These are phyloP conservation scores for Globisporangium cylindrosporum DNA, from an alignment of 352 stramenopile species.

Conservation along the genomic window DNA sequence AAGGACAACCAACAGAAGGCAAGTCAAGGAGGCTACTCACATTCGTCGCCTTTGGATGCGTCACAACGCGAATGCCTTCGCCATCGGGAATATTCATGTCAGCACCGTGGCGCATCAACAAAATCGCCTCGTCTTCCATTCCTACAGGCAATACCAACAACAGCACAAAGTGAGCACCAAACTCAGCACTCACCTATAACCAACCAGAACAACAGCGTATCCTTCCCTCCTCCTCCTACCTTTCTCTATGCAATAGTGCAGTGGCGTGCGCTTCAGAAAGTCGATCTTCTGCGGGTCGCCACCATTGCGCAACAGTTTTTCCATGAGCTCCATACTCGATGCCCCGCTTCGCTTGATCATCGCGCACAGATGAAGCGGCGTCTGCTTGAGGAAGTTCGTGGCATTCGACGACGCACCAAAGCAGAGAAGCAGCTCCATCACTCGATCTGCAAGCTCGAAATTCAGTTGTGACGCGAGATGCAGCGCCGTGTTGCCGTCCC, in stretches of 20 bases:
- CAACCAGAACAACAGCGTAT: neutral
- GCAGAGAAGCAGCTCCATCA: slow-evolving; percentile 66
- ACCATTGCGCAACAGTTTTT: slow-evolving; percentile 58
- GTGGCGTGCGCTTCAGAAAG: slow-evolving; percentile 68
- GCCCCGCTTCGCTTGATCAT: slow-evolving; percentile 59
- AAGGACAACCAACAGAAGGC: neutral
- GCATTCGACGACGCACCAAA: slow-evolving; percentile 65
- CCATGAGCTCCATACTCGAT: slow-evolving; percentile 47
- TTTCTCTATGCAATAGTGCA: slow-evolving; percentile 80
- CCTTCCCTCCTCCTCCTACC: slow-evolving; percentile 30
- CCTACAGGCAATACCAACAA: slow-evolving; percentile 25
- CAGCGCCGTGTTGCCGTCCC: slow-evolving; percentile 68
- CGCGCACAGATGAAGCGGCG: slow-evolving; percentile 63
- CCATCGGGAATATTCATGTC: slow-evolving; percentile 72
- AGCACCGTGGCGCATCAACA: slow-evolving; percentile 61
- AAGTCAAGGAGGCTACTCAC: slow-evolving; percentile 28
- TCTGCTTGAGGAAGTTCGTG: slow-evolving; percentile 71
- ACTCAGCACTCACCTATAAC: slow-evolving; percentile 4
- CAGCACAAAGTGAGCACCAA: neutral
- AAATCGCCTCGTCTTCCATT: slow-evolving; percentile 54
- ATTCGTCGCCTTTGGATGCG: slow-evolving; percentile 52
- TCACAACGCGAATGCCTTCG: slow-evolving; percentile 53
- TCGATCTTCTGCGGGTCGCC: slow-evolving; percentile 53
- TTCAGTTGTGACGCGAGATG: slow-evolving; percentile 63
- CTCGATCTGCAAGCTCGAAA: slow-evolving; percentile 55